Evolutionary conservation across 2,329 filamentous ascomycete species (phyloP).

Genomic region (Aspergillus sp.): DNA sequence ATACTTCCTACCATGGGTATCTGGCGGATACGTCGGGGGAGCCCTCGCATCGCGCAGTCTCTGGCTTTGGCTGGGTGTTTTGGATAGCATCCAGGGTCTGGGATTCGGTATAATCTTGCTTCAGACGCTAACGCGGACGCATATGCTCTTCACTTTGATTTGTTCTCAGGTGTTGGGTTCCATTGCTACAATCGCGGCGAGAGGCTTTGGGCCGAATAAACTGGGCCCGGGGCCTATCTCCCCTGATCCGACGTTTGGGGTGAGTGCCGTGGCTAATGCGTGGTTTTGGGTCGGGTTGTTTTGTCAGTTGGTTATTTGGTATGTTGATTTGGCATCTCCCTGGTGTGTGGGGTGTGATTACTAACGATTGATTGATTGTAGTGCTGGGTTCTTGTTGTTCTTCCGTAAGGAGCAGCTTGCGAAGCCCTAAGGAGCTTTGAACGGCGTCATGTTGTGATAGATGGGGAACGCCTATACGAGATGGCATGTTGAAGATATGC

Average conservation of each 20-base stretch:
- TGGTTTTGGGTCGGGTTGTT: constrained; percentile 63
- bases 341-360: no score
- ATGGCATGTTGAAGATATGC: no score
- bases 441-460: no score
- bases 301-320: constrained; percentile 57
- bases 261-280: constrained; percentile 47
- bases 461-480: no score
- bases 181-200: constrained; percentile 61
- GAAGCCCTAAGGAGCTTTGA: no score
- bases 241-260: constrained; percentile 57
- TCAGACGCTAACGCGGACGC: constrained; percentile 64
- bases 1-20: constrained; percentile 61
- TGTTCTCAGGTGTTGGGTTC: constrained; percentile 62
- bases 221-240: constrained; percentile 63
- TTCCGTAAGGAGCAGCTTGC: no score
- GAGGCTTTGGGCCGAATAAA: constrained; percentile 61
- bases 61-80: constrained; percentile 67
- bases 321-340: neutral
- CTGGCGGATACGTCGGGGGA: constrained; percentile 53
- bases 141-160: constrained; percentile 62
- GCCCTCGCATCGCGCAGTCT: constrained; percentile 58
- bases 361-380: no score
- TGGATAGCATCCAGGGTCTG: constrained; percentile 65
- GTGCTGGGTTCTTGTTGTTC: no score
- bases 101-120: constrained; percentile 68